A percentile compares a stretch with the other conserved stretches of the same genome.
Conservation (phyloP, 1,284 basidiomycete species). For the Kalmanozyma brasiliensis region DNA sequence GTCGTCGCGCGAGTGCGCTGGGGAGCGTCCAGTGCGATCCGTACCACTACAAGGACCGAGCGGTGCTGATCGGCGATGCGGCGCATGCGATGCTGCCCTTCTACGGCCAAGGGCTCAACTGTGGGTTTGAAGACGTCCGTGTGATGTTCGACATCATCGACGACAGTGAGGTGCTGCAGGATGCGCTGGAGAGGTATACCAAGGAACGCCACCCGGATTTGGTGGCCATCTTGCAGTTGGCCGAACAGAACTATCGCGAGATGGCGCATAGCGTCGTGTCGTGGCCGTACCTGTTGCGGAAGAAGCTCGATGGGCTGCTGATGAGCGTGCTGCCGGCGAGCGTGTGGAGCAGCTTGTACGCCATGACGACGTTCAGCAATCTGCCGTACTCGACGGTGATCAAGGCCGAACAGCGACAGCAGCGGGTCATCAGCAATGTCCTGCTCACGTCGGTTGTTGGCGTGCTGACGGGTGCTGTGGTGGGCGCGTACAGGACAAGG, state of each 20-base stretch:
- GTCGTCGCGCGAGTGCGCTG: constrained; percentile 86
- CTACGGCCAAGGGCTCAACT: constrained; percentile 96
- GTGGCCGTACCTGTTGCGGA: constrained; percentile 81
- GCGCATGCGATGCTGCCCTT: constrained; percentile 98
- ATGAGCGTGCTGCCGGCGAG: constrained; percentile 76
- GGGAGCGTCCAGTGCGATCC: constrained; percentile 90
- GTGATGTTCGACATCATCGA: constrained; percentile 82
- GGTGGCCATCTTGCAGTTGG: constrained; percentile 87
- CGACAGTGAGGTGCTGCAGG: constrained; percentile 71
- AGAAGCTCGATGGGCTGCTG: constrained; percentile 77
- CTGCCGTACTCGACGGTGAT: constrained; percentile 83
- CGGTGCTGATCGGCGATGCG: constrained; percentile 89
- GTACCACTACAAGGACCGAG: constrained; percentile 89
- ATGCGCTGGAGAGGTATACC: constrained; percentile 81
- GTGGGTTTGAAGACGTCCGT: constrained; percentile 95
- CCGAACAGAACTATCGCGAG: constrained; percentile 93
- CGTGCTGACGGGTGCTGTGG: constrained; percentile 3
- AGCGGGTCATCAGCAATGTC: constrained; percentile 27
- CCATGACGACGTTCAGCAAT: constrained; percentile 97
- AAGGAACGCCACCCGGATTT: constrained; percentile 85
- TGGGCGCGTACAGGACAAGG: constrained; percentile 26
- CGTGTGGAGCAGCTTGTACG: constrained; percentile 92
- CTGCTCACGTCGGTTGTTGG: constrained; percentile 9
- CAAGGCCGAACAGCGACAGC: constrained; percentile 75
- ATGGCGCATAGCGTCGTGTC: constrained; percentile 93